Base-by-base conservation (phyloP, 306 rosid species). In the Sicyos baderoa region DNA sequence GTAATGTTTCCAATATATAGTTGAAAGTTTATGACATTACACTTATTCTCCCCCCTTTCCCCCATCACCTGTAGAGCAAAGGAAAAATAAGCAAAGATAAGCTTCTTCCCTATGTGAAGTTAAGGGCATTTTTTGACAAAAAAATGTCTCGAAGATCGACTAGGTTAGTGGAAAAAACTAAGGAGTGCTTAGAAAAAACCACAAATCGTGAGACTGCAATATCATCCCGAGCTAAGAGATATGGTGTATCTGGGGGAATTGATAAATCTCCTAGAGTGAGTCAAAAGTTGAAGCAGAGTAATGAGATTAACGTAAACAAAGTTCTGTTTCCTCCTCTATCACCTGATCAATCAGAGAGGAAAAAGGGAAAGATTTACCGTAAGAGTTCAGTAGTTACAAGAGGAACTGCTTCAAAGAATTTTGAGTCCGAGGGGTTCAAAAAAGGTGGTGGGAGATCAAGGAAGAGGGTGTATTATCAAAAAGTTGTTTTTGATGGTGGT, bases 401-500 rank as follows among this genome's bases (percentile, higher is more conserved):
- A 65, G 80, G 80, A 53, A 74, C 9, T 71, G 79, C 83, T 71
- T 76, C 79, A 4, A 81, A 51, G 55, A 79, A 74, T 27, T 48
- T 22, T 54, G 75, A 16, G 27, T 63, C 27, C 4, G 84, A 54
- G 74, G 79, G 55, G 74, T 47, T 47, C 52, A 17, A 65, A 45
- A 59, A 70, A 71, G 45, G 74, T 18, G 25, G 29, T 8, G 22
- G 64, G 35, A 60, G 60, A 51, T 72, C 76, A 6, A 63, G 82
- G 71, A 82, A 72, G 42, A 84, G 83, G 40, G 81, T 79, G 54
- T 77, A 85, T 75, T 93, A 85, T 18, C 85, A 79, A 58, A 93
- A 84, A 72, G 98, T 88, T 69, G 83, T 86, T 49, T 88, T 82
- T 23, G 98, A 93, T 69, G 98, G 86, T 16, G 91, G 97, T 2